Percentiles rank a stretch among this genome's conserved stretches.
Evolutionary conservation across 2,329 filamentous ascomycete species (phyloP).

Genomic region (Colletotrichum sublineola): DNA sequence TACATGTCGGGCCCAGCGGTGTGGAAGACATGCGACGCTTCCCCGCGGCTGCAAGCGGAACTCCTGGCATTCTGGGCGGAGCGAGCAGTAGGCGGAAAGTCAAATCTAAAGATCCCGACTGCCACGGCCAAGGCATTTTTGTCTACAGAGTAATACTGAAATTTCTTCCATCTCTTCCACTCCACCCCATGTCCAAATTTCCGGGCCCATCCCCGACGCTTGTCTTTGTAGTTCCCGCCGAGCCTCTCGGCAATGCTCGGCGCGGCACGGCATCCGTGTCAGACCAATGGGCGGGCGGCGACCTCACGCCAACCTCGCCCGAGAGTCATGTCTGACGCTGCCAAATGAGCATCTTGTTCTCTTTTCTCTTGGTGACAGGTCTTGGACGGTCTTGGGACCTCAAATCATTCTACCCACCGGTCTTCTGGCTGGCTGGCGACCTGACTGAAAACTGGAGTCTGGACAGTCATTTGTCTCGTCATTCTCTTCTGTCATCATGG

Average conservation of each 20-base stretch:
- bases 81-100: slow-evolving; percentile 12
- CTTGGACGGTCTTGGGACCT: slow-evolving; percentile 32
- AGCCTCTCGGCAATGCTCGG: slow-evolving; percentile 41
- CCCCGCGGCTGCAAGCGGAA: slow-evolving; percentile 21
- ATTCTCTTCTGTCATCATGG: slow-evolving; percentile 31
- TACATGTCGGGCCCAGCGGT: not conserved
- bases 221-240: slow-evolving; percentile 32
- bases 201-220: slow-evolving; percentile 28
- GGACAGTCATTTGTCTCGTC: not conserved
- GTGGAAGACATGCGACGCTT: slow-evolving; percentile 5
- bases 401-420: slow-evolving; percentile 16
- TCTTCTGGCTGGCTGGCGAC: slow-evolving; percentile 12
- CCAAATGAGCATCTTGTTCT: slow-evolving; percentile 14
- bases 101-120: not conserved
- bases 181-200: slow-evolving; percentile 22
- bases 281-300: slow-evolving; percentile 28
- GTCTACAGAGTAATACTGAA: not conserved
- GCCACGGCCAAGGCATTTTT: slow-evolving; percentile 37
- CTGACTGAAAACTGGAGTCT: not conserved
- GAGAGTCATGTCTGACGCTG: slow-evolving; percentile 36
- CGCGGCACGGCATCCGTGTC: slow-evolving; percentile 39
- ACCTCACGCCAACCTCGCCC: slow-evolving; percentile 23
- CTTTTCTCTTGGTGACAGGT: slow-evolving; percentile 13
- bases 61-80: slow-evolving; percentile 2
- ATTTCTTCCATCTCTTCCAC: slow-evolving; percentile 1